phyloP scores from a whole-genome alignment of 371 early-diverging fungal genomes.

The Amoeboaphelidium protococcarum region DNA sequence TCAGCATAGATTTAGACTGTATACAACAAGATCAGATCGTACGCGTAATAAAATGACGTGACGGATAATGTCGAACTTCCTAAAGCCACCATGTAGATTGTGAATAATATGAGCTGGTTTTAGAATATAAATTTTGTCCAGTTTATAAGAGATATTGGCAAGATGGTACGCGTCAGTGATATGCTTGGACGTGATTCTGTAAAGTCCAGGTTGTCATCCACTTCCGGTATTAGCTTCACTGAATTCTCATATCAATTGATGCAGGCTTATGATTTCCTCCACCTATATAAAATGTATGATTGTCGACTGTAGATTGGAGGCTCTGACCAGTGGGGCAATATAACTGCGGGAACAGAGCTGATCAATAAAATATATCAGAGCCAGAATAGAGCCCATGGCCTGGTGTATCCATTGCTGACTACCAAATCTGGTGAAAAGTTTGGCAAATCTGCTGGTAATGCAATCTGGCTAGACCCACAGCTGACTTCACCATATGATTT shows the following conservation, averaged over 20 bases:
- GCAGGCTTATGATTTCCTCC: slow-evolving; percentile 78
- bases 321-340: slow-evolving; percentile 95
- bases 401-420: slow-evolving; percentile 68
- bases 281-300: slow-evolving; percentile 28
- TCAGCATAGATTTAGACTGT: slow-evolving; percentile 34
- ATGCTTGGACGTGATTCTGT: slow-evolving; percentile 75
- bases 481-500: slow-evolving; percentile 61
- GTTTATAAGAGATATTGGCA: slow-evolving; percentile 47
- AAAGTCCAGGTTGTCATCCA: slow-evolving; percentile 31
- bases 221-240: slow-evolving; percentile 70
- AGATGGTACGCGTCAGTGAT: slow-evolving; percentile 41
- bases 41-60: slow-evolving; percentile 19
- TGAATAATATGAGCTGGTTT: slow-evolving; percentile 66
- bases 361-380: slow-evolving; percentile 28
- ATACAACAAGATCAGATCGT: slow-evolving; percentile 31
- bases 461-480: slow-evolving; percentile 60
- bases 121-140: slow-evolving; percentile 39
- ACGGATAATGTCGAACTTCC: slow-evolving; percentile 6
- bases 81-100: slow-evolving; percentile 13
- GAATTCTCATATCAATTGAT: slow-evolving; percentile 85
- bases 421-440: slow-evolving; percentile 73
- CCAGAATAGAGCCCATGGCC: slow-evolving; percentile 8
- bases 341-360: slow-evolving; percentile 71
- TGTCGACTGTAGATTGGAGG: slow-evolving; percentile 44
- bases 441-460: slow-evolving; percentile 86